Percentiles rank a stretch among this genome's conserved stretches.
Evolutionary conservation across 768 basidiomycete species (phyloP).

Genomic region (Scleroderma citrinum): DNA sequence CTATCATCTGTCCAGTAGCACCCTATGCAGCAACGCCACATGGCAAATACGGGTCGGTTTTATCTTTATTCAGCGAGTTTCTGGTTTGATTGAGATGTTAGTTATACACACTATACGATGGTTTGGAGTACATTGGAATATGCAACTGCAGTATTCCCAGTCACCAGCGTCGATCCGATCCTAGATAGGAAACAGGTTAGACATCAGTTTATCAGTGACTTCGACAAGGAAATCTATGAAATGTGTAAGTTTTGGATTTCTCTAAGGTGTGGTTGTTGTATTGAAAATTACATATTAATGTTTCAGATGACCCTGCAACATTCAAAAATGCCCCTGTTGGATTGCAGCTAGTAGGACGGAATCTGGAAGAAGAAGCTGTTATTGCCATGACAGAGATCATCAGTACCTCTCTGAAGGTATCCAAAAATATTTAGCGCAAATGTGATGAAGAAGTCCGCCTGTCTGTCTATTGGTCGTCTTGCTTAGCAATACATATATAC

Average conservation of each 20-base stretch:
- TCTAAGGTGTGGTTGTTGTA: neutral
- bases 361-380: conserved; percentile 48
- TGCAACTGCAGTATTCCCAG: conserved; percentile 39
- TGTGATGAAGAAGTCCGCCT: too few relatives aligned
- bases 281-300: too few relatives aligned
- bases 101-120: conserved; percentile 39
- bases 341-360: conserved; percentile 44
- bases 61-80: too few relatives aligned
- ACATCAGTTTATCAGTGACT: conserved; percentile 36
- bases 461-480: too few relatives aligned
- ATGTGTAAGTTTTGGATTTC: conserved; percentile 34
- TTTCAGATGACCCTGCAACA: conserved; percentile 38
- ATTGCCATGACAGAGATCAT: conserved; percentile 43
- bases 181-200: conserved; percentile 32
- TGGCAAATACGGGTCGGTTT: conserved; percentile 45
- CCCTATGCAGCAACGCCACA: conserved; percentile 60
- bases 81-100: conserved; percentile 4
- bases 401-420: conserved; percentile 29
- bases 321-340: conserved; percentile 41
- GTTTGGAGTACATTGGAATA: conserved; percentile 46
- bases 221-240: conserved; percentile 40
- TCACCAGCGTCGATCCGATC: conserved; percentile 38
- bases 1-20: conserved; percentile 61
- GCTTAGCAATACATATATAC: too few relatives aligned
- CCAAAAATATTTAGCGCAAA: too few relatives aligned